Base-by-base conservation (phyloP, 768 basidiomycete genomes). In the Lactifluus pinguis region DNA sequence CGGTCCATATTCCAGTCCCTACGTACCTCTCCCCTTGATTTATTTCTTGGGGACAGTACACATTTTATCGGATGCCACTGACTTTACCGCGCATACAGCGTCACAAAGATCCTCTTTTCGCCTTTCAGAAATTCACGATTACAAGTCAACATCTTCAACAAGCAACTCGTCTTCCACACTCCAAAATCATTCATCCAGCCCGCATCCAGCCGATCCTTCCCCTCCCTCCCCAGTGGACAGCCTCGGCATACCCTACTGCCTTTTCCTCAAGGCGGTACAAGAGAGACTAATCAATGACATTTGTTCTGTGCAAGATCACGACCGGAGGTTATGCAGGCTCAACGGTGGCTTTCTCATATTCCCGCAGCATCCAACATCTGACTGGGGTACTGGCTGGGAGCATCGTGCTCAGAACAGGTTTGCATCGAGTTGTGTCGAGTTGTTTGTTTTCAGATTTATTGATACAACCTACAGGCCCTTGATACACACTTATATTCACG, bases 341-440 rank as follows among this genome's bases (percentile, higher is more conserved):
- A 80, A 78, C 67, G 77, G 77, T 53, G 88, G 88, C 0, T 83
- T 91, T 65, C 68, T 90, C n/a, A 76, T 89, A 10, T 74, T 76
- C 53, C 74, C 79, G 32, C 66, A 70, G 4, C 70, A 74, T 47
- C 62, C 73, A 13, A 71, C 75, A 2, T 79, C 77, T 29, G 83
- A 84, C 68, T 88, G 87, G 87, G 79, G 79, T 25, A 68, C 74
- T n/a, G 79, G 80, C 15, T 87, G 86, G 86, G 78, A 86, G 41
- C 77, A 80, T 64, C 76, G 77, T 58, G 72, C 79, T 5, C 75
- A 73, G 30, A 74, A 76, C 47, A 79, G 82, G 83, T 79, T 52
- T 66, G 64, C 52, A 61, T 51, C 48, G 53, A 19, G 17, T 51
- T 29, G 38, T 52, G 48, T n/a, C 41, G 29, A 49, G 42, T 48